A percentile compares a stretch with the other conserved stretches of the same genome.
phyloP scores from a whole-genome alignment of 208 protist species.

The Tritrichomonas foetus region DNA sequence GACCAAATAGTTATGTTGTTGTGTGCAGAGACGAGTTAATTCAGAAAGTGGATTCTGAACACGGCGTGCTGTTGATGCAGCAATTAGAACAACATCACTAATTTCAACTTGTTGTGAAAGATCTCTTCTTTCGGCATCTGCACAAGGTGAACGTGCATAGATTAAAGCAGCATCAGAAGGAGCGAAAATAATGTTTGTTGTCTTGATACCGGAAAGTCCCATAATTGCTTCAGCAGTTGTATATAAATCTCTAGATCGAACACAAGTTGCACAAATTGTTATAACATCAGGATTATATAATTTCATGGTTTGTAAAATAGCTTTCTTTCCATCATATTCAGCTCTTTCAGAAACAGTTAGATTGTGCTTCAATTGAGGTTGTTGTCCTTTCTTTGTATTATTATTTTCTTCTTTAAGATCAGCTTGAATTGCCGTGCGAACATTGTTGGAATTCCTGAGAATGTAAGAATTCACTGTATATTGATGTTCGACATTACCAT shows the following conservation, averaged over 20 bases:
- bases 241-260: not conserved
- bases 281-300: not conserved
- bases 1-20: not conserved
- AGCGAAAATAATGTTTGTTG: not conserved
- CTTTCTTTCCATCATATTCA: no score
- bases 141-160: not conserved
- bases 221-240: not conserved
- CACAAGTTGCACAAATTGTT: not conserved
- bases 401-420: no score
- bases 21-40: not conserved
- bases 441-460: no score
- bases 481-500: not conserved
- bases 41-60: slow-evolving; percentile 30
- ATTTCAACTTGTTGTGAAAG: not conserved
- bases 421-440: no score
- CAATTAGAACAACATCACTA: not conserved
- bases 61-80: not conserved
- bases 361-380: no score
- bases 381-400: no score
- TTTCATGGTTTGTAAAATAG: not conserved
- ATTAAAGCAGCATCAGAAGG: not conserved
- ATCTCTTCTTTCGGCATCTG: not conserved
- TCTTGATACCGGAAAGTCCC: no score
- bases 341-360: no score
- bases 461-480: no score